These are phyloP conservation scores for Leccinellum rugosiceps DNA, from an alignment of 768 basidiomycete species.

Conservation along the genomic window DNA sequence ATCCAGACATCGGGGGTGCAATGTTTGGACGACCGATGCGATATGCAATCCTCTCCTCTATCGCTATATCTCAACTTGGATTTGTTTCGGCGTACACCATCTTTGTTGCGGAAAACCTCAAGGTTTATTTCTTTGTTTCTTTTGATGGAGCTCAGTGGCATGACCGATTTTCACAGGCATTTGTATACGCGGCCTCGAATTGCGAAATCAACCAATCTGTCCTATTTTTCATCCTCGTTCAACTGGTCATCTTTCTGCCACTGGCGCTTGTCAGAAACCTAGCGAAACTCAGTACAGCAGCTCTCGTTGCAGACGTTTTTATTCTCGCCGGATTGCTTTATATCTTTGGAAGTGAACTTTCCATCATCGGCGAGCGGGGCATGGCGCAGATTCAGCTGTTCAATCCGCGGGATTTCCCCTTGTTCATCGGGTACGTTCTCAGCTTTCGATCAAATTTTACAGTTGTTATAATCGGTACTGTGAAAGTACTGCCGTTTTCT, in stretches of 20 bases:
- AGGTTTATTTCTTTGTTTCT: constrained; percentile 31
- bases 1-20: constrained; percentile 83
- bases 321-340: constrained; percentile 86
- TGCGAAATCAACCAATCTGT: constrained; percentile 67
- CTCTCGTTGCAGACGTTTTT: constrained; percentile 91
- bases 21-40: constrained; percentile 96
- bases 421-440: constrained; percentile 81
- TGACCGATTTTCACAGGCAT: constrained; percentile 51
- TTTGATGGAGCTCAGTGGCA: neutral
- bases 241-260: constrained; percentile 86
- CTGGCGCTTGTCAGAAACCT: constrained; percentile 87
- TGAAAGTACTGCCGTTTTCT: constrained; percentile 90
- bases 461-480: constrained; percentile 2
- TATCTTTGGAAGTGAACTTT: constrained; percentile 83
- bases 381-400: constrained; percentile 80
- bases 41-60: constrained; percentile 80
- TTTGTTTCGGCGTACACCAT: constrained; percentile 92
- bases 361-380: constrained; percentile 63
- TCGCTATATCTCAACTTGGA: constrained; percentile 85
- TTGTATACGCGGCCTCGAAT: constrained; percentile 76
- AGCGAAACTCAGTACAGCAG: constrained; percentile 91
- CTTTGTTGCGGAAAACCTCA: constrained; percentile 90
- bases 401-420: constrained; percentile 84
- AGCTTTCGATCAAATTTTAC: neutral
- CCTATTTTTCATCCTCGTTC: constrained; percentile 77